These are phyloP conservation scores for Starmerella tilneyi DNA, from an alignment of 805 yeast species.

Conservation along the genomic window DNA sequence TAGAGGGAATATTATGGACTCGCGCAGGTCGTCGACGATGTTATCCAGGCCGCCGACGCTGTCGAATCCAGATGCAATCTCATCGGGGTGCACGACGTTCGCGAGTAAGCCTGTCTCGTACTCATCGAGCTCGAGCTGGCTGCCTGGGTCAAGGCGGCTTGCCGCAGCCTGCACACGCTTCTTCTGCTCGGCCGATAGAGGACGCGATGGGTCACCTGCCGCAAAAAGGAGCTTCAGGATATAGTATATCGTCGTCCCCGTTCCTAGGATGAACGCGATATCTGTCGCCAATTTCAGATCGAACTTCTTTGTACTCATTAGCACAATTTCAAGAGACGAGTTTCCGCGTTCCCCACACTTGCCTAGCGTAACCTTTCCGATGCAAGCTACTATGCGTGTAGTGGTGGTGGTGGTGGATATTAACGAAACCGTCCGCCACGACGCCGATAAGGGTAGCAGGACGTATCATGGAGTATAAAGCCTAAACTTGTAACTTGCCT, in stretches of 20 bases:
- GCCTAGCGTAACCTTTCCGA: too few species aligned
- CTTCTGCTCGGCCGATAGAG: slow-evolving; percentile 49
- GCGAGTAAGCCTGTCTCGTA: slow-evolving; percentile 74
- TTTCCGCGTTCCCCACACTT: too few species aligned
- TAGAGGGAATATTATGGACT: slow-evolving; percentile 79
- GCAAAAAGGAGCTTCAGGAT: slow-evolving; percentile 38
- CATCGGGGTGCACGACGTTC: slow-evolving; percentile 74
- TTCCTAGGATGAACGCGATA: slow-evolving; percentile 44
- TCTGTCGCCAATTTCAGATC: slow-evolving; percentile 33
- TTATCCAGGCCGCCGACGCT: slow-evolving; percentile 85
- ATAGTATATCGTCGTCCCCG: slow-evolving; percentile 62
- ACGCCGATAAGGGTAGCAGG: too few species aligned
- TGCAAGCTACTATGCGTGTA: too few species aligned
- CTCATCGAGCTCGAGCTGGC: slow-evolving; percentile 45
- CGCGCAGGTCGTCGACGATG: slow-evolving; percentile 75
- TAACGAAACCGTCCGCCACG: too few species aligned
- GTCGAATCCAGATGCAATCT: slow-evolving; percentile 60
- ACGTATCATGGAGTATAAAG: too few species aligned
- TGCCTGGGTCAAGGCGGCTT: slow-evolving; percentile 54
- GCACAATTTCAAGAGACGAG: background rate
- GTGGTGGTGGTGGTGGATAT: too few species aligned
- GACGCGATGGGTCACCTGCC: slow-evolving; percentile 31
- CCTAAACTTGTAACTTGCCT: too few species aligned
- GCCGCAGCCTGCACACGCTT: slow-evolving; percentile 49
- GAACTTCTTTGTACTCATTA: slow-evolving; percentile 1